Conservation (phyloP, 1,139 yeast species). For the Diutina ranongensis region DNA sequence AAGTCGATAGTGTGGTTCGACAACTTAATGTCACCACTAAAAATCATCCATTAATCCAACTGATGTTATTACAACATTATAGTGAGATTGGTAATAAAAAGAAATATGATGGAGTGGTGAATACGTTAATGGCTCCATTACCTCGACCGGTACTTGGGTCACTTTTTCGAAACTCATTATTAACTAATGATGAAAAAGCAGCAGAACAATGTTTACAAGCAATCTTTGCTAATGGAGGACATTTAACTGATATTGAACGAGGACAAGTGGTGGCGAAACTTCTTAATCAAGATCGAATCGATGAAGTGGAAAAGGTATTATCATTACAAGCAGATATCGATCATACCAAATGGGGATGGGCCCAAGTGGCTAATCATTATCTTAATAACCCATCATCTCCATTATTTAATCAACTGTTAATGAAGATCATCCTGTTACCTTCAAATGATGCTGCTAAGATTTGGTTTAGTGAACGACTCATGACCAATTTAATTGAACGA, state of each 20-base stretch:
- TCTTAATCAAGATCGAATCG: slow-evolving; percentile 16
- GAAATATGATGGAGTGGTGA: neutral
- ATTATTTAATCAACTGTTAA: neutral
- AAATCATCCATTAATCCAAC: neutral
- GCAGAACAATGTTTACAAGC: slow-evolving; percentile 21
- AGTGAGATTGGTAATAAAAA: neutral
- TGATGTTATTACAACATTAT: neutral
- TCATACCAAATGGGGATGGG: slow-evolving; percentile 10
- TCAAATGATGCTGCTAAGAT: neutral
- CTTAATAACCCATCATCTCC: neutral
- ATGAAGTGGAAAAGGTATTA: slow-evolving; percentile 16
- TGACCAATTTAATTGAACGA: neutral
- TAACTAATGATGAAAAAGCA: slow-evolving; percentile 17
- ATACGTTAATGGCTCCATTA: slow-evolving; percentile 18
- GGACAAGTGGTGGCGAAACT: slow-evolving; percentile 18
- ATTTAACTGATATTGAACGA: slow-evolving; percentile 18
- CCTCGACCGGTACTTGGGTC: slow-evolving; percentile 23
- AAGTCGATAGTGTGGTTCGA: neutral
- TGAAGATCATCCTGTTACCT: neutral
- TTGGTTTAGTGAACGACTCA: neutral
- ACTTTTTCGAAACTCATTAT: slow-evolving; percentile 21
- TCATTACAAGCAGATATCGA: slow-evolving; percentile 8
- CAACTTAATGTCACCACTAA: neutral
- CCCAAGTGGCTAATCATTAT: neutral
- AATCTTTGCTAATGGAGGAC: slow-evolving; percentile 20